Evolutionary conservation across 169 alveolate genomes (phyloP).

Genomic region (Eimeria maxima): DNA sequence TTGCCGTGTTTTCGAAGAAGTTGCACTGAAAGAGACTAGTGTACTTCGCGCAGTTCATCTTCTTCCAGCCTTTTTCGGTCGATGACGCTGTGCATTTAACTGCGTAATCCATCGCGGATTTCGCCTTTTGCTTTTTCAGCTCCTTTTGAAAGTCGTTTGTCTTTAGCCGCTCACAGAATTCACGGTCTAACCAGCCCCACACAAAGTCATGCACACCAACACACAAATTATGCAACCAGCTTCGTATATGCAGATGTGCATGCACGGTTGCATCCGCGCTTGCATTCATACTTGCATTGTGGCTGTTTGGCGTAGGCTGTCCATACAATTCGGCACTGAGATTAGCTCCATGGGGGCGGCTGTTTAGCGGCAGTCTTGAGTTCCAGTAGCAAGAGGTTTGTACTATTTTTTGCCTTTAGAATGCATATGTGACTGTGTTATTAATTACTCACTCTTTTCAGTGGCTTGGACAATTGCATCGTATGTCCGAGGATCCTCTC

Average conservation of each 20-base stretch:
- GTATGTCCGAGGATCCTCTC: constrained; percentile 40
- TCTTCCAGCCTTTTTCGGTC: not conserved
- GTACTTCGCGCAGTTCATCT: not conserved
- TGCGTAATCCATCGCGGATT: not conserved
- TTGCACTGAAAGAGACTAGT: not conserved
- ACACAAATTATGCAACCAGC: not conserved
- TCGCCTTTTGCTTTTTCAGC: not conserved
- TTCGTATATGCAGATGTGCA: not conserved
- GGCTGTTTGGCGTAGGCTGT: not conserved
- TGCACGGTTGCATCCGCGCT: not conserved
- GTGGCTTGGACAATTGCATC: not conserved
- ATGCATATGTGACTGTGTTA: no score
- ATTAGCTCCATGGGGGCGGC: not conserved
- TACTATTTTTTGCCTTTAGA: not conserved
- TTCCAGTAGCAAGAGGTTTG: not conserved
- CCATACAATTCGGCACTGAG: not conserved
- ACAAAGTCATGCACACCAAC: not conserved
- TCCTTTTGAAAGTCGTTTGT: not conserved
- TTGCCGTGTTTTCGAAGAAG: not conserved
- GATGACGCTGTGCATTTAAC: not conserved
- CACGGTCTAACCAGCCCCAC: not conserved
- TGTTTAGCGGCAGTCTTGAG: not conserved
- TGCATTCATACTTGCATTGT: not conserved
- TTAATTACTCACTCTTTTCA: not conserved
- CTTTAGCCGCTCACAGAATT: not conserved